Evolutionary conservation across 495 filamentous ascomycete species (phyloP).

Genomic region (Annulohypoxylon bovei): DNA sequence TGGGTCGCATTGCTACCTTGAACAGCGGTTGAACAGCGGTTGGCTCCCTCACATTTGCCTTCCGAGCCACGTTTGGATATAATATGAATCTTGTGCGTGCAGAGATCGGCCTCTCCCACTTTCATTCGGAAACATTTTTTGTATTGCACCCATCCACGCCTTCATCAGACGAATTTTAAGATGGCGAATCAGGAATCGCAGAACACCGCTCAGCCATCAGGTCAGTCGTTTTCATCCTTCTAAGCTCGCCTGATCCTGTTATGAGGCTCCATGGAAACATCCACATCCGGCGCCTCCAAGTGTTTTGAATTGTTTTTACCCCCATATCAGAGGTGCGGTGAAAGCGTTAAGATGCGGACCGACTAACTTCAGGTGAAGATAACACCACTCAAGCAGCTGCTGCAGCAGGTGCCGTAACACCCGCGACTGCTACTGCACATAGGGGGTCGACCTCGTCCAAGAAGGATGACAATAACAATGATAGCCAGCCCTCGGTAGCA

Average conservation of each 20-base stretch:
- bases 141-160: constrained; percentile 31
- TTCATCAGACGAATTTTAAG: constrained; percentile 20
- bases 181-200: constrained; percentile 41
- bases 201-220: constrained; percentile 36
- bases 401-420: constrained; percentile 21
- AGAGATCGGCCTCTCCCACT: constrained; percentile 39
- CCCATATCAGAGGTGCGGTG: constrained; percentile 12
- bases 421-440: neutral
- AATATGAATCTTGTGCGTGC: constrained; percentile 35
- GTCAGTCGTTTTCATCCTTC: constrained; percentile 33
- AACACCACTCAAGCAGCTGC: constrained; percentile 19
- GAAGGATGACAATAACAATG: constrained; percentile 23
- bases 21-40: constrained; percentile 20
- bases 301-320: constrained; percentile 29
- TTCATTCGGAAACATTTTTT: constrained; percentile 40
- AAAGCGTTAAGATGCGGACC: constrained; percentile 14
- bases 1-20: constrained; percentile 15
- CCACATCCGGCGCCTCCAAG: constrained; percentile 24
- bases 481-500: constrained; percentile 2
- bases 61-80: constrained; percentile 34
- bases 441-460: constrained; percentile 14
- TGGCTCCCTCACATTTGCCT: constrained; percentile 36
- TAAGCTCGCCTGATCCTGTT: constrained; percentile 23
- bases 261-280: constrained; percentile 35
- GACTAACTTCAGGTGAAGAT: constrained; percentile 35